Evolutionary conservation across 352 stramenopile species (phyloP).

Genomic region (Pythium biforme): DNA sequence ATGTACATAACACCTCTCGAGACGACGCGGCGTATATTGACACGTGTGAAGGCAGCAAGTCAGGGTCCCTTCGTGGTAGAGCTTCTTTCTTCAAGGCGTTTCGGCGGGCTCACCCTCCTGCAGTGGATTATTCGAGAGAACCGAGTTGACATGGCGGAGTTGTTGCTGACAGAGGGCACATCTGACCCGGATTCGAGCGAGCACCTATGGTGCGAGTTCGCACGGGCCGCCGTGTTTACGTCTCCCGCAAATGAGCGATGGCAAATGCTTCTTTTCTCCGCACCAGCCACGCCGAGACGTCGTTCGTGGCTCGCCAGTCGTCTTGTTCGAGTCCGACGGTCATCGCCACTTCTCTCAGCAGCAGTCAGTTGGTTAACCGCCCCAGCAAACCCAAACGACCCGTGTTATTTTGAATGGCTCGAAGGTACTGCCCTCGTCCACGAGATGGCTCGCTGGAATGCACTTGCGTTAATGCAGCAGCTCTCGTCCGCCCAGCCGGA

Average conservation of each 20-base stretch:
- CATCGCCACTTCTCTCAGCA: background rate
- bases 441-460: conserved; percentile 38
- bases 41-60: background rate
- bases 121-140: conserved; percentile 3
- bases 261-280: background rate
- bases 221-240: background rate
- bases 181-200: background rate
- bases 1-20: background rate
- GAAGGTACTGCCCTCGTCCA: conserved; percentile 15
- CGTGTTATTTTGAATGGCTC: background rate
- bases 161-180: background rate
- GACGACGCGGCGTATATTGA: background rate
- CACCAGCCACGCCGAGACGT: background rate
- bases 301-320: background rate
- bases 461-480: conserved; percentile 19
- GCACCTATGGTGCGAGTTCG: background rate
- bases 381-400: background rate
- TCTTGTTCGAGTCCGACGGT: background rate
- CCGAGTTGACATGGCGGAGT: conserved; percentile 1
- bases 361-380: background rate
- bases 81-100: background rate
- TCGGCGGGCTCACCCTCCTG: background rate
- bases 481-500: background rate
- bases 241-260: background rate
- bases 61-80: background rate